Conservation (phyloP, 805 yeast species). For the Hanseniaspora valbyensis region DNA sequence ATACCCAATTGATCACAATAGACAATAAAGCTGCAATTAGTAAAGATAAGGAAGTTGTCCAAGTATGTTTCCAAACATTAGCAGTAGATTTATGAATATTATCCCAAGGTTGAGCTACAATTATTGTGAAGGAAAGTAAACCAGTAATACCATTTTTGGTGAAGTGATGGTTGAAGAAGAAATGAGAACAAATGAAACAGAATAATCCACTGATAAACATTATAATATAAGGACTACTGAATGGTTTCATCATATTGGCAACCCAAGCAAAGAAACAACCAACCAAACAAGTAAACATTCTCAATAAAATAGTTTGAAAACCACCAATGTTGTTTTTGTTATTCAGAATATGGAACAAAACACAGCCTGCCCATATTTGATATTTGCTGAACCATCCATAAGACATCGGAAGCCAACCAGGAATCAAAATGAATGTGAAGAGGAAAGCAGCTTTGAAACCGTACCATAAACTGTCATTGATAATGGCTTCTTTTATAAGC, state of each 20-base stretch:
- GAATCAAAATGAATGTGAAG: slow-evolving; percentile 32
- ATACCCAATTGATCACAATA: slow-evolving; percentile 34
- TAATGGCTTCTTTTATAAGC: slow-evolving; percentile 28
- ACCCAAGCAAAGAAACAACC: slow-evolving; percentile 43
- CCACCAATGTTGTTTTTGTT: slow-evolving; percentile 35
- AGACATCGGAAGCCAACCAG: slow-evolving; percentile 34
- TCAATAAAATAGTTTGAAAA: slow-evolving; percentile 28
- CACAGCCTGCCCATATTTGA: slow-evolving; percentile 37
- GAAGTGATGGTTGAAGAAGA: slow-evolving; percentile 31
- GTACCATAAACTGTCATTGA: slow-evolving; percentile 34
- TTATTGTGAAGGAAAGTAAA: slow-evolving; percentile 33
- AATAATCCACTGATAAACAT: slow-evolving; percentile 33
- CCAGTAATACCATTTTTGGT: slow-evolving; percentile 37
- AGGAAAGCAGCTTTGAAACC: slow-evolving; percentile 34
- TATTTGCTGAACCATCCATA: slow-evolving; percentile 35
- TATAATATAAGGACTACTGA: slow-evolving; percentile 32
- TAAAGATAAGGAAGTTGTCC: slow-evolving; percentile 33
- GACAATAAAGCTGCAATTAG: slow-evolving; percentile 33
- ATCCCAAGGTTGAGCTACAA: slow-evolving; percentile 28
- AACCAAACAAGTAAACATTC: slow-evolving; percentile 30
- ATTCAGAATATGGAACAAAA: slow-evolving; percentile 30
- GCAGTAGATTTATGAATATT: slow-evolving; percentile 1
- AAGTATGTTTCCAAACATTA: slow-evolving; percentile 30
- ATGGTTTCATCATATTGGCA: slow-evolving; percentile 32
- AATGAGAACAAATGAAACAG: slow-evolving; percentile 28